Percentiles rank a stretch among this genome's conserved stretches.
Evolutionary conservation across 768 basidiomycete species (phyloP).

Genomic region (Amanita brunnescens): DNA sequence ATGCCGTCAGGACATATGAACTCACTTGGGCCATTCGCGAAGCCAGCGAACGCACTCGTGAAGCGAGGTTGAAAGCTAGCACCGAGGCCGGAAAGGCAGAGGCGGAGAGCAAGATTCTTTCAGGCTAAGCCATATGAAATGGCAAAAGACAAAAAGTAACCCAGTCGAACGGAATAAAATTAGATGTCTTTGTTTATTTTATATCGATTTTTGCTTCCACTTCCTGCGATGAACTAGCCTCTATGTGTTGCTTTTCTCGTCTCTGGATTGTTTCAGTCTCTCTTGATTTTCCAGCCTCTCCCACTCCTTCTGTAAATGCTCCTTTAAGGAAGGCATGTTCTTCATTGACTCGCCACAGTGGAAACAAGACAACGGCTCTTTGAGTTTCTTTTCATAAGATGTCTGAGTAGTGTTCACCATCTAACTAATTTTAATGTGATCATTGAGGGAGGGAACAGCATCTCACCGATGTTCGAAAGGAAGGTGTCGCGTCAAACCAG

Average conservation of each 20-base stretch:
- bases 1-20: conserved; percentile 84
- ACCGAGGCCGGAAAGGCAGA: conserved; percentile 17
- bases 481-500: conserved; percentile 67
- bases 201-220: neutral
- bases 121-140: neutral
- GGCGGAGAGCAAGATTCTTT: neutral
- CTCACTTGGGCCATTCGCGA: conserved; percentile 90
- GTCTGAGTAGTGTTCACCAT: conserved; percentile 10
- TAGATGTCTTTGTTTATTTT: neutral
- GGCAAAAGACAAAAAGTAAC: neutral
- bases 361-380: conserved; percentile 62
- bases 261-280: conserved; percentile 27
- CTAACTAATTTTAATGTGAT: neutral
- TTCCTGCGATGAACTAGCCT: conserved; percentile 4
- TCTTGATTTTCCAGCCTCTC: conserved; percentile 34
- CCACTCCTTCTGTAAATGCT: conserved; percentile 72
- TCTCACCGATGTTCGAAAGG: conserved; percentile 45
- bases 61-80: conserved; percentile 30
- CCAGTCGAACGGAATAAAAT: neutral
- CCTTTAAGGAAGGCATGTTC: conserved; percentile 69
- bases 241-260: conserved; percentile 23
- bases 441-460: neutral
- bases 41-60: conserved; percentile 62
- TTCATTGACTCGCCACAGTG: conserved; percentile 52
- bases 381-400: conserved; percentile 58